Evolutionary conservation across 2,329 filamentous ascomycete species (phyloP).

Genomic region (Apiospora marii): DNA sequence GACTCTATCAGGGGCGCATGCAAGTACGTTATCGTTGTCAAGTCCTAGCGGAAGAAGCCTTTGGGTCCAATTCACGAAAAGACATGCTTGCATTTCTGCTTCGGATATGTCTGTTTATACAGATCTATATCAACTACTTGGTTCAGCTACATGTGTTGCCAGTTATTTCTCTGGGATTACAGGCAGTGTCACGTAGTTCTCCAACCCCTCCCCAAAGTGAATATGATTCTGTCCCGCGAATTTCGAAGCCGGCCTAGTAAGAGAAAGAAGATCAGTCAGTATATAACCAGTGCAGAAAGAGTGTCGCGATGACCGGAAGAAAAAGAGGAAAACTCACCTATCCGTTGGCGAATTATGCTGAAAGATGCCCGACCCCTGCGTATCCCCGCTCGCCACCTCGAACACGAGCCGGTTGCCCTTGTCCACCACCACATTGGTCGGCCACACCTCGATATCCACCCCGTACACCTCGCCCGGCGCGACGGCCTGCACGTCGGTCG

Average conservation of each 20-base stretch:
- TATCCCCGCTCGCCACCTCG: conserved; percentile 57
- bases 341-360: conserved; percentile 53
- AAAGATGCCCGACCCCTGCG: conserved; percentile 60
- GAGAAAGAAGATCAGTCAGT: neutral
- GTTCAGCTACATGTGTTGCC: neutral
- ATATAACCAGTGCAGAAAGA: neutral
- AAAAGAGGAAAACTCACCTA: conserved; percentile 39
- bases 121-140: neutral
- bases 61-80: too few species aligned
- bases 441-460: conserved; percentile 71
- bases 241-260: conserved; percentile 44
- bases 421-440: conserved; percentile 65
- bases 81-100: neutral
- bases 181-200: conserved; percentile 57
- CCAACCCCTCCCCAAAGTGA: conserved; percentile 51
- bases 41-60: too few species aligned
- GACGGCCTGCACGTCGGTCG: conserved; percentile 62
- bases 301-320: neutral
- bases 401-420: conserved; percentile 56
- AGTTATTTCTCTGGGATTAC: conserved; percentile 50
- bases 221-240: conserved; percentile 55
- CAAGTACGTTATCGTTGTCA: too few species aligned
- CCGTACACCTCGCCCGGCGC: conserved; percentile 62
- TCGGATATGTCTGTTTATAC: neutral
- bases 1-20: too few species aligned